phyloP scores from a whole-genome alignment of 495 filamentous ascomycete species.

The Zalerion maritima region DNA sequence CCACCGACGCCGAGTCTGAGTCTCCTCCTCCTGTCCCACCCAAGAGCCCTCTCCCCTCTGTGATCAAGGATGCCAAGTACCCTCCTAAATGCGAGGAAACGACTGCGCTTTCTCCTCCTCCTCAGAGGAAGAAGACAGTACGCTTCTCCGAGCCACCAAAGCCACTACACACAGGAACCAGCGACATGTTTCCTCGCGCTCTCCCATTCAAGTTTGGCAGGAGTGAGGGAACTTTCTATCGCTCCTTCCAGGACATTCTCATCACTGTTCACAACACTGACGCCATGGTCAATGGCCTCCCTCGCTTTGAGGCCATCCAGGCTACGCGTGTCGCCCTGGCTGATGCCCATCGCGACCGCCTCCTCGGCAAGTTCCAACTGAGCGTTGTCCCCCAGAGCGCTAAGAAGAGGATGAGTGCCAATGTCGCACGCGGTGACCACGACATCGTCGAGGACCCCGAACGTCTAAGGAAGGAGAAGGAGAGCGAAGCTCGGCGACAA shows the following conservation, averaged over 20 bases:
- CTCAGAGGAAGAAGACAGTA: conserved; percentile 62
- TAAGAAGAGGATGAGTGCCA: conserved; percentile 43
- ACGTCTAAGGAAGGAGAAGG: conserved; percentile 56
- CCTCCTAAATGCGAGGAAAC: conserved; percentile 16
- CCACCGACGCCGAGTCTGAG: conserved; percentile 10
- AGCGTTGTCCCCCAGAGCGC: conserved; percentile 38
- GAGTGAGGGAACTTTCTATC: conserved; percentile 78
- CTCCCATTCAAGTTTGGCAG: conserved; percentile 31
- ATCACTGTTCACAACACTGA: conserved; percentile 47
- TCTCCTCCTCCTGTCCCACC: no score
- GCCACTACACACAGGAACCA: conserved; percentile 34
- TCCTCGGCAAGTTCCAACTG: conserved; percentile 63
- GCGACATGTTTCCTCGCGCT: conserved; percentile 27
- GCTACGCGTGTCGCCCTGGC: conserved; percentile 55
- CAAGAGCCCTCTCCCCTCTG: no score
- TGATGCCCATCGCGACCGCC: conserved; percentile 50
- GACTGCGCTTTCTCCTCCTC: conserved; percentile 19
- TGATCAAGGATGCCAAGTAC: conserved; percentile 12
- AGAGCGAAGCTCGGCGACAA: conserved; percentile 63
- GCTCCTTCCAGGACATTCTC: conserved; percentile 63
- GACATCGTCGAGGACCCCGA: conserved; percentile 37
- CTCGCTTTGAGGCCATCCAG: conserved; percentile 81
- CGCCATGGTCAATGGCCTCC: conserved; percentile 65
- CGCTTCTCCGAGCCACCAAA: conserved; percentile 63
- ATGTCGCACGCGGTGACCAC: conserved; percentile 43